These are phyloP conservation scores for Ceratocystis colombiana DNA, from an alignment of 2,329 filamentous ascomycete genomes.

Conservation along the genomic window DNA sequence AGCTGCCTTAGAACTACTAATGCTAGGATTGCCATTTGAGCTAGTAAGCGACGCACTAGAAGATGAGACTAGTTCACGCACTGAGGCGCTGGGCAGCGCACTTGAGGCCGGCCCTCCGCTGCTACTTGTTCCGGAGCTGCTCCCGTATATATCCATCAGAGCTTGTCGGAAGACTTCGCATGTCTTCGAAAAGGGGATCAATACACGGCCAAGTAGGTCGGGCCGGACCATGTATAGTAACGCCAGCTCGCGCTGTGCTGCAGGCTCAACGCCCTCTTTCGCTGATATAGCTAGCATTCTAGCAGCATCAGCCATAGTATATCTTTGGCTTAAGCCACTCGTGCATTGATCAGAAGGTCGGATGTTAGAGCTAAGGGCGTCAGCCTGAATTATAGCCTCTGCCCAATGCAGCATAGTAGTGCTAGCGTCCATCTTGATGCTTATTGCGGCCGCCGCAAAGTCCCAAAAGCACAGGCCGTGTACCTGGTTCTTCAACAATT, in stretches of 20 bases:
- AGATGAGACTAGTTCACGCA: background rate
- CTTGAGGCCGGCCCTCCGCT: constrained; percentile 18
- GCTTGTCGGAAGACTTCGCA: constrained; percentile 84
- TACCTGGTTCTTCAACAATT: constrained; percentile 52
- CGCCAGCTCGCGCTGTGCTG: constrained; percentile 83
- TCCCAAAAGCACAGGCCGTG: constrained; percentile 79
- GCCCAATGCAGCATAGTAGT: constrained; percentile 61
- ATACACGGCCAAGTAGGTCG: constrained; percentile 68
- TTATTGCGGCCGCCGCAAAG: constrained; percentile 75
- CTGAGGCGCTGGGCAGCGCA: background rate
- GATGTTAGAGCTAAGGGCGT: constrained; percentile 32
- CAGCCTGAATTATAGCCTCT: constrained; percentile 46
- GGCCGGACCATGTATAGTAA: constrained; percentile 90
- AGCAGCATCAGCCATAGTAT: constrained; percentile 69
- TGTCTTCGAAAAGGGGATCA: constrained; percentile 72
- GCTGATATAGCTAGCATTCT: constrained; percentile 88
- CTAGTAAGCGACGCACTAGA: background rate
- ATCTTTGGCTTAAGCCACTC: constrained; percentile 39
- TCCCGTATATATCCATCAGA: constrained; percentile 61
- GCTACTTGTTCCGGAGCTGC: constrained; percentile 25
- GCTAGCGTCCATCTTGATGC: constrained; percentile 78
- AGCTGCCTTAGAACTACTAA: background rate
- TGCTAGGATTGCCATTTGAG: no score
- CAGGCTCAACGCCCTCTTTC: constrained; percentile 70
- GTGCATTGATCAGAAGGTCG: constrained; percentile 31